A percentile compares a stretch with the other conserved stretches of the same genome.
Conservation (phyloP, 2,329 filamentous ascomycete genomes). For the Chrysoporthe austroafricana region DNA sequence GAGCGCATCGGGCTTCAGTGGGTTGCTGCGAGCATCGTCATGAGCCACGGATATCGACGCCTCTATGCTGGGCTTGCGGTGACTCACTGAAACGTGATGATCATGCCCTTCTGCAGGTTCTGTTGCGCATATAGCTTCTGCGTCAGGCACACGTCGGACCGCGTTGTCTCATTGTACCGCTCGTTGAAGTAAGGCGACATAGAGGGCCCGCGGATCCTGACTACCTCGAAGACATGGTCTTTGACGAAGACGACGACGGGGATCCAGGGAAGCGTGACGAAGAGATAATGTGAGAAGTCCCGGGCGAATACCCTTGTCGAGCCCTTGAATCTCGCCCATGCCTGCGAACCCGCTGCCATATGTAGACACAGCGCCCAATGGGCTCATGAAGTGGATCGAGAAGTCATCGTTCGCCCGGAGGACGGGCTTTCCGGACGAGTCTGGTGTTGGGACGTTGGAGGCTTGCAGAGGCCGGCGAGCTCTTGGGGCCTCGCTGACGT, state of each 20-base stretch:
- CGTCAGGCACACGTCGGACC: constrained; percentile 60
- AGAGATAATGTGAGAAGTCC: constrained; percentile 49
- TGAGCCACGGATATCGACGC: not conserved
- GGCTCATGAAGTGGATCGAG: constrained; percentile 1
- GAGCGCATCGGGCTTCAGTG: constrained; percentile 68
- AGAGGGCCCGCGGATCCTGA: constrained; percentile 62
- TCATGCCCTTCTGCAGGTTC: constrained; percentile 69
- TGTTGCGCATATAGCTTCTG: constrained; percentile 62
- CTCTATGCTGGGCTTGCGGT: not conserved
- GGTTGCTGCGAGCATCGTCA: constrained; percentile 57
- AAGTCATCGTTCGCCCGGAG: not conserved
- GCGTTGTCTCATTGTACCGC: constrained; percentile 60
- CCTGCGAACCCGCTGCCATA: constrained; percentile 22
- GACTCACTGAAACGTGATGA: constrained; percentile 70
- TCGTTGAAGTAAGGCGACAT: constrained; percentile 81
- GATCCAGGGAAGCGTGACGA: constrained; percentile 63
- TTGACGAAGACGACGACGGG: constrained; percentile 66
- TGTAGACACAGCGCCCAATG: constrained; percentile 5
- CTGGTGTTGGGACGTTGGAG: not conserved
- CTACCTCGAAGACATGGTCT: constrained; percentile 61
- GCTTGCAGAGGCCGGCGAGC: not conserved
- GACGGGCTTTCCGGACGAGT: too few species aligned
- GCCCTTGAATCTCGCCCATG: constrained; percentile 23
- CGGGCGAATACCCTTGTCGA: constrained; percentile 34
- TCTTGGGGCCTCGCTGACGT: not conserved